Conservation (phyloP, 768 basidiomycete genomes). For the Chalciporus pseudorubinellus region DNA sequence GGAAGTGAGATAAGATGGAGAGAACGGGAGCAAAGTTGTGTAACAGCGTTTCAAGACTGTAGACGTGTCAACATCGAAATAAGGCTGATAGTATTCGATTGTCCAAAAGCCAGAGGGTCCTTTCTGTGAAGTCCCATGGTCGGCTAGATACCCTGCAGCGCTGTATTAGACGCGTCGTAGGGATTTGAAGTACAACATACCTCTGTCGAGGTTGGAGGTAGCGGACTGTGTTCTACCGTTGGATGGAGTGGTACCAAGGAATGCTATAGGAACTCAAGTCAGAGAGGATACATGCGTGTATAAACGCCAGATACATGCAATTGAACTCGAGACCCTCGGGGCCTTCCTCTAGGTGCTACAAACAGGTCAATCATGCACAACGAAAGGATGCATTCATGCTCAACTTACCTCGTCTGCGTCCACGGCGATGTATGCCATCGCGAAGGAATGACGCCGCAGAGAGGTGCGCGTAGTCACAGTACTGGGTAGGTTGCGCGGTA, state of each 20-base stretch:
- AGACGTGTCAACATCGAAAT: slow-evolving; percentile 86
- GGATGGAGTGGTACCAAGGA: slow-evolving; percentile 45
- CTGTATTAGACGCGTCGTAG: neutral
- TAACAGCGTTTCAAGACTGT: slow-evolving; percentile 76
- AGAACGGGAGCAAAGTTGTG: slow-evolving; percentile 72
- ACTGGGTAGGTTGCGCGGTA: too few relatives aligned
- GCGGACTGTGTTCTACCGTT: slow-evolving; percentile 24
- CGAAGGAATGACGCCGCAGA: neutral
- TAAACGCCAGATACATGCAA: slow-evolving; percentile 39
- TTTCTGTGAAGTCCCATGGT: slow-evolving; percentile 45
- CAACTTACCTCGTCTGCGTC: slow-evolving; percentile 64
- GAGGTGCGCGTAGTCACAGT: neutral
- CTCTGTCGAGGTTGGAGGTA: slow-evolving; percentile 46
- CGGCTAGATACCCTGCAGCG: slow-evolving; percentile 60
- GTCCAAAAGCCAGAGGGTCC: slow-evolving; percentile 67
- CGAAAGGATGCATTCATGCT: neutral
- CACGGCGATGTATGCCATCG: slow-evolving; percentile 71
- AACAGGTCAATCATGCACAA: slow-evolving; percentile 1
- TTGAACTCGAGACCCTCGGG: slow-evolving; percentile 72
- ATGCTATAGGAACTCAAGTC: slow-evolving; percentile 40
- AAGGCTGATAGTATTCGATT: slow-evolving; percentile 81
- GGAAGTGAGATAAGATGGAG: slow-evolving; percentile 58
- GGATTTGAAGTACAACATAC: slow-evolving; percentile 30
- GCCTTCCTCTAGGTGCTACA: slow-evolving; percentile 60
- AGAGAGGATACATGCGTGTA: neutral